A percentile compares a stretch with the other conserved stretches of the same genome.
phyloP scores from a whole-genome alignment of 2,329 filamentous ascomycete genomes.

The Penicillium rolfsii region DNA sequence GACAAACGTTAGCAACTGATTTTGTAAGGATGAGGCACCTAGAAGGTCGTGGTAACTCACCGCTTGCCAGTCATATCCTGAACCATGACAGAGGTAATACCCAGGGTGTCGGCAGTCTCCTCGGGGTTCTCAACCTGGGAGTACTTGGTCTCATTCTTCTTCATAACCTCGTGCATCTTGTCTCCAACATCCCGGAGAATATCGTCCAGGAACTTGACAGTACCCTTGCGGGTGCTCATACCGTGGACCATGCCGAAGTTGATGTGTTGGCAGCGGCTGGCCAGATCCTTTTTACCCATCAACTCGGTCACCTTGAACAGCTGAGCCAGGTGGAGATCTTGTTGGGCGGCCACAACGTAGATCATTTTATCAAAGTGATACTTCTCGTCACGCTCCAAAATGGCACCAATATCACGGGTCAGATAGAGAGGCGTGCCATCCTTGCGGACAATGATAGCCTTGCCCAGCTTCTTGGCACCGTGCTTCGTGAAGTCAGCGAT shows the following conservation, averaged over 20 bases:
- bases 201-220: slow-evolving; percentile 73
- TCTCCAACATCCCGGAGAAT: slow-evolving; percentile 81
- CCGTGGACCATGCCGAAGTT: slow-evolving; percentile 70
- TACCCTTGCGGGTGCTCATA: slow-evolving; percentile 68
- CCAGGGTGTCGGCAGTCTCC: slow-evolving; percentile 80
- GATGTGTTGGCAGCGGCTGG: slow-evolving; percentile 63
- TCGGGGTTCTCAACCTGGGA: slow-evolving; percentile 82
- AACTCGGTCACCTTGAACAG: slow-evolving; percentile 67
- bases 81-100: slow-evolving; percentile 95
- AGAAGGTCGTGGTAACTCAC: slow-evolving; percentile 49
- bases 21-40: slow-evolving; percentile 42
- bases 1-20: slow-evolving; percentile 44
- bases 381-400: slow-evolving; percentile 63
- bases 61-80: slow-evolving; percentile 97
- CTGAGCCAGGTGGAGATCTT: slow-evolving; percentile 66
- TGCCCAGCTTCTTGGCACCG: slow-evolving; percentile 67
- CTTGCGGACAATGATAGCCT: slow-evolving; percentile 67
- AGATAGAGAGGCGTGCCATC: slow-evolving; percentile 70
- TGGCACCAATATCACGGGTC: slow-evolving; percentile 70
- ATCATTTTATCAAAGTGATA: slow-evolving; percentile 70
- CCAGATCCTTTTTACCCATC: slow-evolving; percentile 63
- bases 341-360: slow-evolving; percentile 67
- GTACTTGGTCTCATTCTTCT: slow-evolving; percentile 87
- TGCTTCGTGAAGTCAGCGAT: slow-evolving; percentile 73
- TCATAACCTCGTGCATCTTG: slow-evolving; percentile 98